Conservation (phyloP, 345 rosid genomes). For the Passiflora organensis region DNA sequence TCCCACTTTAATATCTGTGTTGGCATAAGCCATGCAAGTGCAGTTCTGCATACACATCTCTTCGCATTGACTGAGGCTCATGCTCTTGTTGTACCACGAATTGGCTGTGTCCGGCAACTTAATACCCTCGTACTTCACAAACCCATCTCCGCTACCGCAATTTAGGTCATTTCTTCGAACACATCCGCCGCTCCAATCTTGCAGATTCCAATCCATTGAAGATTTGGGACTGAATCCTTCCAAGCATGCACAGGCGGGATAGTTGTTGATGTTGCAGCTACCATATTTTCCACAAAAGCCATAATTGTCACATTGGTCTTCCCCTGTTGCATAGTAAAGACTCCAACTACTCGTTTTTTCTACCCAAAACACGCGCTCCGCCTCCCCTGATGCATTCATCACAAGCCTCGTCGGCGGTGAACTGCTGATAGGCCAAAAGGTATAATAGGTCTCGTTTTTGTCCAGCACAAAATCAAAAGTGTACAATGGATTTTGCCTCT, state of each 20-base stretch:
- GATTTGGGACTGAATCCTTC: conserved; percentile 24
- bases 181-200: conserved; percentile 19
- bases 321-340: neutral
- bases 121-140: neutral
- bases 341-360: conserved; percentile 20
- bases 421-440: conserved; percentile 4
- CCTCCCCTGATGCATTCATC: conserved; percentile 6
- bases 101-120: conserved; percentile 17
- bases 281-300: conserved; percentile 13
- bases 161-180: neutral
- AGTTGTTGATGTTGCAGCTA: conserved; percentile 13
- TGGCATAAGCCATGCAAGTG: conserved; percentile 20
- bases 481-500: conserved; percentile 3
- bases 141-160: conserved; percentile 12
- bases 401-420: conserved; percentile 12
- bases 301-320: conserved; percentile 11
- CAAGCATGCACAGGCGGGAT: conserved; percentile 7
- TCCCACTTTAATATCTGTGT: conserved; percentile 11
- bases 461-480: conserved; percentile 13
- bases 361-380: conserved; percentile 17
- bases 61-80: conserved; percentile 12
- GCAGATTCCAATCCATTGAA: conserved; percentile 7
- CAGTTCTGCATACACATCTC: conserved; percentile 15
- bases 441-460: conserved; percentile 8
- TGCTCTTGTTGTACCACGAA: conserved; percentile 14